Evolutionary conservation across 176 grass and related monocot species (phyloP), one percentile per base, ranked within the genome.

Genomic region (Carex myosuroides): DNA sequence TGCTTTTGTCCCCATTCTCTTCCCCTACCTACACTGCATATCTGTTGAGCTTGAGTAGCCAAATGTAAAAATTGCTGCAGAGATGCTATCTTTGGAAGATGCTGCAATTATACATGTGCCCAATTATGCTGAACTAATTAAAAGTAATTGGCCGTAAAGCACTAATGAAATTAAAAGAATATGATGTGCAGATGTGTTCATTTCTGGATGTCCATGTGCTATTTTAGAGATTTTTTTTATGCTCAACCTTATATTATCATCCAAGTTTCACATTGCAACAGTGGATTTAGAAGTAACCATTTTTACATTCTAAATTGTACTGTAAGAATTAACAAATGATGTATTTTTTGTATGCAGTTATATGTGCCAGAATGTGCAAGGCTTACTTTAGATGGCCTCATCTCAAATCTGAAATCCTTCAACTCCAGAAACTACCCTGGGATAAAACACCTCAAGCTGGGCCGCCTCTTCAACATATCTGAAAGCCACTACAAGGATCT

Each of bases 381-480:
- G 24, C 80, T 99, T 48, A 96, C 83, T 74, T 32, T 91, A 11
- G 90, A 94, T 62, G 90, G 91, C 46, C 81, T 99, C 61, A 79
- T 99, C 82, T 68, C 88, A 29, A 92, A 65, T 87, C 61, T 99
- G 13, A 96, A 85, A 75, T 86, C 66, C 77, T 90, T 99, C 60
- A 93, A 99, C 63, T 81, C 80, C 12, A 60, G 39, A 83, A 73
- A 88, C 57, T 10, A 42, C 17, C 29, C 26, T 42, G 91, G 93
- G 29, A 91, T 99, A 24, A 90, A 89, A 32, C 87, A 89, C 35
- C 88, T 99, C 9, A 94, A 86, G 61, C 73, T 99, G 20, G 93
- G 91, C 50, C 83, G 79, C 21, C 84, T 88, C 70, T 88, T 94
- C 81, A 76, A 35, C 72, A 70, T 92, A 57, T 88, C 87, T 16